phyloP scores from a whole-genome alignment of 2,329 filamentous ascomycete species.

The Salinomyces thailandicus region DNA sequence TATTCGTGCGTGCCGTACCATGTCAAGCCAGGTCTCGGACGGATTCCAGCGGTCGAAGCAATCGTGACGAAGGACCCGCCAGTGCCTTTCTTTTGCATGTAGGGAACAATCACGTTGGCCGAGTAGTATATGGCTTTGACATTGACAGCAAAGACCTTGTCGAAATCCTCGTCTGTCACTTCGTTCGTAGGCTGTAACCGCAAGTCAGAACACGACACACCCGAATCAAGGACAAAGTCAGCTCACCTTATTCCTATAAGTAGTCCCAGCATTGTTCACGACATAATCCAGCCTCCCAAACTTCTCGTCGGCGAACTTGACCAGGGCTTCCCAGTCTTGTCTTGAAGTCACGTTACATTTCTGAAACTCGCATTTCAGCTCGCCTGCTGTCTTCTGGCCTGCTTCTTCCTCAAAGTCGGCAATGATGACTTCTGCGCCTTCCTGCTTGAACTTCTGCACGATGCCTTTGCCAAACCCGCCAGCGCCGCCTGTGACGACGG shows the following conservation, averaged over 20 bases:
- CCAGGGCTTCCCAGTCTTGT: conserved; percentile 44
- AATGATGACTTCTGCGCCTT: conserved; percentile 52
- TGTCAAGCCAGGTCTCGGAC: conserved; percentile 52
- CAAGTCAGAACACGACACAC: too few relatives aligned
- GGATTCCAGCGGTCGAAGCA: conserved; percentile 51
- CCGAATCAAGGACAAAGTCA: too few relatives aligned
- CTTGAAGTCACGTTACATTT: conserved; percentile 44
- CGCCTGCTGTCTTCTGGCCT: conserved; percentile 42
- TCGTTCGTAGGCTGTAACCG: conserved; percentile 47
- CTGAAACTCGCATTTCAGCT: conserved; percentile 35
- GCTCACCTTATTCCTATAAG: conserved; percentile 46
- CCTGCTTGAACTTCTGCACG: conserved; percentile 46
- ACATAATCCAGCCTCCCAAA: conserved; percentile 48
- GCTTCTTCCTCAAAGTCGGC: conserved; percentile 49
- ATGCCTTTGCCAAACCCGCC: conserved; percentile 57
- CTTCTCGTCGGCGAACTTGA: conserved; percentile 36
- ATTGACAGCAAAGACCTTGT: conserved; percentile 57
- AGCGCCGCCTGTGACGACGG: conserved; percentile 49
- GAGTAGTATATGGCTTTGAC: conserved; percentile 57
- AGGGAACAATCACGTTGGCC: conserved; percentile 48
- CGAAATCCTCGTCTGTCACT: conserved; percentile 57
- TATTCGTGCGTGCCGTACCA: too few relatives aligned
- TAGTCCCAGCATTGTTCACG: conserved; percentile 51
- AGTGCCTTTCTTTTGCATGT: conserved; percentile 47
- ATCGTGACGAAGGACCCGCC: conserved; percentile 56